phyloP scores from a whole-genome alignment of 2,329 filamentous ascomycete species.

The Paecilomyces niveus region DNA sequence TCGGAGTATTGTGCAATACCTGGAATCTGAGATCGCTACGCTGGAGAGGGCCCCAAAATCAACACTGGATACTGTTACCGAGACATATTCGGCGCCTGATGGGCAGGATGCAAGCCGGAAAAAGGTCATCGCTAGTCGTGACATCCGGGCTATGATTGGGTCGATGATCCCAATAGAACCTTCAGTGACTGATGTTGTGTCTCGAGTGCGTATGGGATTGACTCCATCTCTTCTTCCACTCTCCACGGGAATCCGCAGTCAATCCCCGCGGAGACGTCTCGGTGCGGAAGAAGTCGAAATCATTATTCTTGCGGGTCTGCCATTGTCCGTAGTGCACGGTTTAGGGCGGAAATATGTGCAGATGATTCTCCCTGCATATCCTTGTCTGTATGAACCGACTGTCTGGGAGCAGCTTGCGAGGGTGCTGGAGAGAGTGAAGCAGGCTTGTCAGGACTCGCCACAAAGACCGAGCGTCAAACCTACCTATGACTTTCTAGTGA shows the following conservation, averaged over 20 bases:
- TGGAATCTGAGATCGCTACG: slow-evolving; percentile 26
- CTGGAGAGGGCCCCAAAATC: slow-evolving; percentile 21
- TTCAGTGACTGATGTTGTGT: slow-evolving; percentile 22
- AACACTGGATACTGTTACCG: slow-evolving; percentile 1
- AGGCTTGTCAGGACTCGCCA: neutral
- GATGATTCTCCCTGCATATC: slow-evolving; percentile 21
- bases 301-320: slow-evolving; percentile 15
- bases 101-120: slow-evolving; percentile 13
- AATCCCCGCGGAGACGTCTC: slow-evolving; percentile 7
- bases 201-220: slow-evolving; percentile 24
- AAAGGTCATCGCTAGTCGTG: slow-evolving; percentile 19
- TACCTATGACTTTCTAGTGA: slow-evolving; percentile 23
- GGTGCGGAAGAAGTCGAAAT: slow-evolving; percentile 12
- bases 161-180: slow-evolving; percentile 20
- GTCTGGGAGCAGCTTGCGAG: slow-evolving; percentile 21
- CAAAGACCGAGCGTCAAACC: slow-evolving; percentile 11
- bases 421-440: slow-evolving; percentile 8
- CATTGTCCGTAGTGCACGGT: slow-evolving; percentile 14
- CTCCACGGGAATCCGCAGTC: slow-evolving; percentile 9
- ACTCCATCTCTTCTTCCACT: slow-evolving; percentile 21
- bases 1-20: slow-evolving; percentile 26
- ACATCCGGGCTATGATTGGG: slow-evolving; percentile 21
- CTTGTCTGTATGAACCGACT: slow-evolving; percentile 18
- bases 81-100: neutral
- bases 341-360: slow-evolving; percentile 25